Evolutionary conservation across 371 early-diverging fungal genomes (phyloP), one percentile per base, ranked within the genome.

Genomic region (Basidiobolus heterosporus): DNA sequence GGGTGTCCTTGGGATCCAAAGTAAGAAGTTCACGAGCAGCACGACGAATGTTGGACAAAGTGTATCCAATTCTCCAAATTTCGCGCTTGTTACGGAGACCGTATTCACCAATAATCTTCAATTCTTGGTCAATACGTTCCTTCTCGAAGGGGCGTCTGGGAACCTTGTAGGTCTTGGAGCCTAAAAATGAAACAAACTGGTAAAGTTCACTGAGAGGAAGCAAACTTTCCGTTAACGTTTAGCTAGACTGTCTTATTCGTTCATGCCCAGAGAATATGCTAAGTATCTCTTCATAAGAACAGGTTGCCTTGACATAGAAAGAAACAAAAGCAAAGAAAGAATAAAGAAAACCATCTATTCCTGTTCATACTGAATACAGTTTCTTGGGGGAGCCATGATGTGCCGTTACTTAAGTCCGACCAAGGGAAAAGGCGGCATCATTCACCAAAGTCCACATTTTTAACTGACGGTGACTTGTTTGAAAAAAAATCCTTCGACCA

Each of bases 21-120:
- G 91, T 99, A 56, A 99, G 81, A 55, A 99, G 85, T 70, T 95
- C 96, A 90, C 97, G 93, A 62, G 99, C 99, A 62, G 98, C 92
- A 85, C 92, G 91, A 78, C 98, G 98, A 65, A 98, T 93, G 78
- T 95, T 91, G 75, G 96, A 91, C 58, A 95, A 82, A 51, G 91
- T 89, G 67, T 83, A 85, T 50, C 92, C 88, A 50, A 95, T 85
- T 62, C 96, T 86, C 90, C 95, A 97, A 72, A 98, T 92, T 78
- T 99, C 98, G 62, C 86, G 88, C 90, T 99, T 99, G 91, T 95
- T 96, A 66, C 89, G 84, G 64, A 99, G 88, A 71, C 99, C 99
- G 78, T 88, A 98, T 62, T 89, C 90, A 56, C 99, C 99, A 62
- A 88, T 79, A 56, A 98, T 80, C 82, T 95, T 92, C 66, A 98